These are phyloP conservation scores for Ceratobasidium sp. DNA, from an alignment of 1,284 basidiomycete species.

Conservation along the genomic window DNA sequence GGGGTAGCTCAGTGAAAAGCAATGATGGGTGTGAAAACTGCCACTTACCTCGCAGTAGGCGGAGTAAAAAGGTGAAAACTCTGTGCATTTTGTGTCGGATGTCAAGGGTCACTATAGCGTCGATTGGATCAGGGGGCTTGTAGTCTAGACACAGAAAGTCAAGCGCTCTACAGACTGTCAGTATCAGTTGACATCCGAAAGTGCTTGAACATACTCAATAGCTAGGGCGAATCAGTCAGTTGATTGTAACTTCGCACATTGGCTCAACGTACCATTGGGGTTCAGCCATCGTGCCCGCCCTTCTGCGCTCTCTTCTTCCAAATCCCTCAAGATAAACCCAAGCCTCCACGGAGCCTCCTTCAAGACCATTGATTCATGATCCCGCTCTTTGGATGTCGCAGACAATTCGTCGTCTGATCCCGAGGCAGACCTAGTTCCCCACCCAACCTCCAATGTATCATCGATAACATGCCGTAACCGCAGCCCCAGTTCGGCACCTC, in stretches of 20 bases:
- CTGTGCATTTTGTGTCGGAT: constrained; percentile 84
- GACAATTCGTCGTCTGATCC: constrained; percentile 38
- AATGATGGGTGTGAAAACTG: not conserved
- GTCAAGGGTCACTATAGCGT: constrained; percentile 69
- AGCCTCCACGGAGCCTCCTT: constrained; percentile 77
- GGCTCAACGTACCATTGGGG: constrained; percentile 65
- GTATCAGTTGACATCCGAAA: not conserved
- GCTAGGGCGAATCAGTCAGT: constrained; percentile 49
- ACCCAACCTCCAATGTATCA: constrained; percentile 61
- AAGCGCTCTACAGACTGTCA: constrained; percentile 63
- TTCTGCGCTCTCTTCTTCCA: constrained; percentile 60
- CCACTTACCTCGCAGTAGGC: constrained; percentile 71
- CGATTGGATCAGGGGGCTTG: constrained; percentile 74
- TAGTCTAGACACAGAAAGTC: constrained; percentile 90
- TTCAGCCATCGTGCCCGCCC: constrained; percentile 76
- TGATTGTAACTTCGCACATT: not conserved
- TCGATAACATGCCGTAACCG: constrained; percentile 79
- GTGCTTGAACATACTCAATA: constrained; percentile 61
- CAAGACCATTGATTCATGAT: constrained; percentile 49
- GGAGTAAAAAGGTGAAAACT: constrained; percentile 77
- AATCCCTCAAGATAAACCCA: constrained; percentile 79
- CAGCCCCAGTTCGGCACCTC: constrained; percentile 81
- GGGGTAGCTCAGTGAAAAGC: constrained; percentile 11
- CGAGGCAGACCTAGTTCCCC: constrained; percentile 39
- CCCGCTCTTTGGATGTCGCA: constrained; percentile 32